Base-by-base conservation (phyloP, 495 filamentous ascomycete species). In the Aspergillus conjunctus region DNA sequence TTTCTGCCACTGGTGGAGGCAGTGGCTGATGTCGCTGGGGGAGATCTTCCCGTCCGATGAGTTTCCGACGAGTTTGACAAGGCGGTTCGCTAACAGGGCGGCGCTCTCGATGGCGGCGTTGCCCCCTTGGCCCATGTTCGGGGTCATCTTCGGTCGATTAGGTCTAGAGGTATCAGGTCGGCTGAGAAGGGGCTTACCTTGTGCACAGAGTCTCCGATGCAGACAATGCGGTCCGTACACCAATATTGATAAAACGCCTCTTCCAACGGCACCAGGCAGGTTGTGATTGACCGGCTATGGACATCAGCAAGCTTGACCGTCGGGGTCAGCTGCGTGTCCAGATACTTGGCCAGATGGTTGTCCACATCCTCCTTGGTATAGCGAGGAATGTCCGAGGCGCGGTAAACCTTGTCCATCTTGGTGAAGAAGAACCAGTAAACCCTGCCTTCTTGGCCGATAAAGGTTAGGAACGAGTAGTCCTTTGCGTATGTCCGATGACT, bases 1-100 rank as follows among this genome's bases (percentile, higher is more conserved):
- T 15, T 32, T 20, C 21, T 61, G 17, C 59, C 59, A 61, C 14
- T 18, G 3, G n/a, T 31, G 18, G 7, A 61, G 39, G 21, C 20
- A 39, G 37, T 15, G 3, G 18, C 54, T 22, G 10, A 63, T 39
- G 1, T 30, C 11, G 21, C 18, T 33, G 17, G 30, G 11, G 17
- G 11, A 14, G 12, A 10, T 11, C 7, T 30, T 10, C 2, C 26
- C 26, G 5, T 26, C 26, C 26, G 4, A 10, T 14, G 3, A 37
- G 22, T 21, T 10, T 54, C 26, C n/a, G 18, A 56, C 22, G 11
- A 55, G 17, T 7, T 32, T 1, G 5, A 18, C 9, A 0, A 81
- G 67, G 26, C 49, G 52, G 61, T 83, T 84, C 10, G 70, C 71
- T 0, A 85, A 65, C 0, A 68, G 71, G 7, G 77, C 78, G 11